These are phyloP conservation scores for Amanita brunnescens DNA, from an alignment of 768 basidiomycete species.

Conservation along the genomic window DNA sequence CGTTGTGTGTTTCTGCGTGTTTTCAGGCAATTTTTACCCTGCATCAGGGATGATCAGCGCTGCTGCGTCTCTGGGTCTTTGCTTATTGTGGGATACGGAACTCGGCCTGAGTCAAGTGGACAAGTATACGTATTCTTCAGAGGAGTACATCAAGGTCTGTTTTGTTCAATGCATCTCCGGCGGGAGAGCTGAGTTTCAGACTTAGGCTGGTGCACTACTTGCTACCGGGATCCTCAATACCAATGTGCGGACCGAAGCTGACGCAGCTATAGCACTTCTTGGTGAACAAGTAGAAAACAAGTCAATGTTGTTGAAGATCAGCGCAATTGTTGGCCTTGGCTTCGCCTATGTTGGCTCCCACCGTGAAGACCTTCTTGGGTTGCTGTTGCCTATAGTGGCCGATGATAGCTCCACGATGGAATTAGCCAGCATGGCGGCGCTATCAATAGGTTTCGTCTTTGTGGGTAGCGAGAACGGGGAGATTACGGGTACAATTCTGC, in stretches of 20 bases:
- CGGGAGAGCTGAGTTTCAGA: neutral
- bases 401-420: conserved; percentile 87
- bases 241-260: conserved; percentile 85
- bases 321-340: conserved; percentile 87
- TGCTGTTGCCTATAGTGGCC: conserved; percentile 73
- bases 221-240: conserved; percentile 91
- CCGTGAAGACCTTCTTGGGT: conserved; percentile 69
- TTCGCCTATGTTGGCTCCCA: conserved; percentile 94
- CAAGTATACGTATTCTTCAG: conserved; percentile 93
- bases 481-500: conserved; percentile 79
- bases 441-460: conserved; percentile 91
- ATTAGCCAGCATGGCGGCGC: conserved; percentile 73
- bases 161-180: neutral
- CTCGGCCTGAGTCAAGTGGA: conserved; percentile 90
- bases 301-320: conserved; percentile 73
- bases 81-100: conserved; percentile 94
- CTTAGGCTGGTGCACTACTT: conserved; percentile 81
- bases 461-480: conserved; percentile 95
- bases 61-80: conserved; percentile 87
- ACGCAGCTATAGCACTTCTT: conserved; percentile 85
- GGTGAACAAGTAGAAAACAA: conserved; percentile 87
- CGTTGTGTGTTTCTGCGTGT: conserved; percentile 17
- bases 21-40: neutral
- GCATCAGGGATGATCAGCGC: conserved; percentile 90
- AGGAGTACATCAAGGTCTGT: conserved; percentile 87